Evolutionary conservation across 768 basidiomycete species (phyloP), one percentile per base, ranked within the genome.

Genomic region (Tricholoma flavovirens): DNA sequence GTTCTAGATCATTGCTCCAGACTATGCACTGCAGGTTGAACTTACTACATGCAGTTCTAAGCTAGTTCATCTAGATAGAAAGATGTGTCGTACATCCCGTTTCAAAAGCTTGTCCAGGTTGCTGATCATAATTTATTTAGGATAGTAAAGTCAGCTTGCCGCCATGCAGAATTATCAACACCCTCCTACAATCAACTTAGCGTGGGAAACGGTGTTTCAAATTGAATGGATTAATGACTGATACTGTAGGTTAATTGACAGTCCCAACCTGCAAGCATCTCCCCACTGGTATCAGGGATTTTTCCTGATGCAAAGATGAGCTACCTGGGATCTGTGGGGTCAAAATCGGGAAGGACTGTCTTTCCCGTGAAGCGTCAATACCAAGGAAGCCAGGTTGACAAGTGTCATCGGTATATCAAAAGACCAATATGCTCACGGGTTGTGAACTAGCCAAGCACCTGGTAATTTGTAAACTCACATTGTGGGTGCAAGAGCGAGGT

Each of bases 401-500:
- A 66, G 12, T 5, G 66, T 66, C 58, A 61, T 53, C n/a, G 64
- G 62, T n/a, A 66, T 59, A 66, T 59, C 56, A 66, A 56, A 49
- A 59, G 65, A 17, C 57, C 62, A 14, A 60, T 60, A 40, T 59
- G 60, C 17, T 35, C 58, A 22, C n/a, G 33, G 11, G 49, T 56
- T 24, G 52, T 62, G 26, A 22, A 43, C 66, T 64, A 66, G 14
- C 66, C 66, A 7, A 63, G 29, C 15, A 62, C 48, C 40, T 38
- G 24, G 48, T 63, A 50, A 17, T 50, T n/a, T 8, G 24, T 6
- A n/a, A 26, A 32, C 3, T 50, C n/a, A 50, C 11, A 12, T 30
- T 17, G 11, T 30, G 26, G 17, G 21, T 50, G 29, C 49, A 50
- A 17, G 49, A 50, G 4, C 22, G 26, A n/a, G 12, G 49, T 17